Conservation (phyloP, 495 filamentous ascomycete genomes). For the Tuber borchii region DNA sequence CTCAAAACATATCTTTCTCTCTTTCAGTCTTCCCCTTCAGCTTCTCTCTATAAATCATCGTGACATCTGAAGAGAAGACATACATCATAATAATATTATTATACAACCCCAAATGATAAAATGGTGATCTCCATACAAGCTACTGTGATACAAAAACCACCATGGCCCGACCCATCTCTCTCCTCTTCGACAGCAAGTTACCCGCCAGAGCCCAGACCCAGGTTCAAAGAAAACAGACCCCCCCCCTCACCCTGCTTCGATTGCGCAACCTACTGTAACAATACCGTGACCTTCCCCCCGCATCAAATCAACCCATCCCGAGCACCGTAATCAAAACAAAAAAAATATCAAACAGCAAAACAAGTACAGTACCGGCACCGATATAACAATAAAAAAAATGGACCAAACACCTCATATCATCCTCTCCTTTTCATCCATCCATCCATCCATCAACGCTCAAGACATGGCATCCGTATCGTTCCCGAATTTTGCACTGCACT, state of each 20-base stretch:
- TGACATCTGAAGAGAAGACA: not conserved
- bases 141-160: not conserved
- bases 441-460: not conserved
- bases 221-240: not conserved
- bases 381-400: not conserved
- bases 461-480: not conserved
- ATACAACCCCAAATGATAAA: not conserved
- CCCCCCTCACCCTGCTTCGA: not conserved
- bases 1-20: conserved; percentile 24
- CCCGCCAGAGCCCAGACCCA: not conserved
- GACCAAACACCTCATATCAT: not conserved
- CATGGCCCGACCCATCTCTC: not conserved
- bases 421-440: not conserved
- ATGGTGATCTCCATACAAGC: not conserved
- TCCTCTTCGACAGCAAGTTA: not conserved
- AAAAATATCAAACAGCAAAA: not conserved
- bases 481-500: not conserved
- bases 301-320: not conserved
- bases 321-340: not conserved
- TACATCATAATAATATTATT: not conserved
- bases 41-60: conserved; percentile 27
- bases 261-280: not conserved
- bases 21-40: conserved; percentile 15
- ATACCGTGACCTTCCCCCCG: not conserved
- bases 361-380: not conserved